Percentiles rank a stretch among this genome's conserved stretches.
phyloP scores from a whole-genome alignment of 768 basidiomycete species.

The Boletus sp. region DNA sequence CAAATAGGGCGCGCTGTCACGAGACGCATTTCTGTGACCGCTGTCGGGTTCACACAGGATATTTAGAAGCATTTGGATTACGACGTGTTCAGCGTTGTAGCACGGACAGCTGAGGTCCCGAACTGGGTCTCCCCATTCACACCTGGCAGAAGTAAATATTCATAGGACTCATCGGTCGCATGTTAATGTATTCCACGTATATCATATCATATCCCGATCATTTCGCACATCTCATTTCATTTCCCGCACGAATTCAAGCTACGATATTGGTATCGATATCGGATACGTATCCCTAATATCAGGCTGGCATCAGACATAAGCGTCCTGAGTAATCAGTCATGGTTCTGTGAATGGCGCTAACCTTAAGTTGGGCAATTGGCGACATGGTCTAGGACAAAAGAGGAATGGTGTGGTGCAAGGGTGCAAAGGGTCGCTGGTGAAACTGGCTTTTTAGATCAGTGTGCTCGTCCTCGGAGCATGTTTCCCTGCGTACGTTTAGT shows the following conservation, averaged over 20 bases:
- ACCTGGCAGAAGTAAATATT: background rate
- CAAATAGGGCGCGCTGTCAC: constrained; percentile 46
- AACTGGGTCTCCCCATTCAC: background rate
- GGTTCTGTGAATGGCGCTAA: constrained; percentile 1
- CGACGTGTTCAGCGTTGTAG: background rate
- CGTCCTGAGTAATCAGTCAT: constrained; percentile 2
- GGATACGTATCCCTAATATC: constrained; percentile 21
- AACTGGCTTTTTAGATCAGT: constrained; percentile 3
- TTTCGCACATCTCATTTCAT: constrained; percentile 20
- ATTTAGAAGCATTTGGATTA: constrained; percentile 9
- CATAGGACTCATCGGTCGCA: constrained; percentile 2
- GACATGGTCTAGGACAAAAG: constrained; percentile 10
- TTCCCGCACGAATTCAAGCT: constrained; percentile 9
- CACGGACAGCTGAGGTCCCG: background rate
- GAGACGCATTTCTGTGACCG: constrained; percentile 52
- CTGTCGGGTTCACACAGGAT: constrained; percentile 15
- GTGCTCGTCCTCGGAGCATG: background rate
- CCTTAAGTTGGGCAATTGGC: constrained; percentile 5
- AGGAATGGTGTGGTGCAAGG: constrained; percentile 7
- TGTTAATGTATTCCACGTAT: constrained; percentile 28
- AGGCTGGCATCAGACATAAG: constrained; percentile 21
- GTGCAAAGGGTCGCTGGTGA: constrained; percentile 7
- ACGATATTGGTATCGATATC: constrained; percentile 21
- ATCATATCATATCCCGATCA: constrained; percentile 24
- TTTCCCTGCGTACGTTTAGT: background rate